Percentiles rank a stretch among this genome's conserved stretches.
Evolutionary conservation across 2,329 filamentous ascomycete genomes (phyloP).

Genomic region (Botrytis galanthina): DNA sequence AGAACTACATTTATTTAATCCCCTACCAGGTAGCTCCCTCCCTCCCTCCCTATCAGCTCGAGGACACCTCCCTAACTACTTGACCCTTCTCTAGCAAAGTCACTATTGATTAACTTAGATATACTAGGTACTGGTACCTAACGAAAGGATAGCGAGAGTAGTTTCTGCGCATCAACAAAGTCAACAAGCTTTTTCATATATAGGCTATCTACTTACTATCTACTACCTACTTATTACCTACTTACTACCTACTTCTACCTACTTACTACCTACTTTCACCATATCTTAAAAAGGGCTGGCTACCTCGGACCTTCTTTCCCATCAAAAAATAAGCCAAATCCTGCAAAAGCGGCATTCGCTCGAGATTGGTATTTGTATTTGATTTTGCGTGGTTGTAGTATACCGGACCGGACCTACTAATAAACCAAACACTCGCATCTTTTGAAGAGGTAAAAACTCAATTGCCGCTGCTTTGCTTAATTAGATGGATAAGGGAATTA

Average conservation of each 20-base stretch:
- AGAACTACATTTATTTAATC: not conserved
- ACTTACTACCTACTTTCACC: not conserved
- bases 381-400: not conserved
- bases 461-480: conserved; percentile 3
- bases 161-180: not conserved
- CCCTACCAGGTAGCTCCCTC: not conserved
- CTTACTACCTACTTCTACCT: too few species aligned
- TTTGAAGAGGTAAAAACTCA: conserved; percentile 3
- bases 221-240: too few species aligned
- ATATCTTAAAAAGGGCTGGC: not conserved
- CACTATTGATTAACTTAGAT: too few species aligned
- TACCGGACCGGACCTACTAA: too few species aligned
- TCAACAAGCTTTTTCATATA: not conserved
- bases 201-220: not conserved
- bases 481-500: not conserved
- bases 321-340: not conserved
- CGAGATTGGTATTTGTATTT: not conserved
- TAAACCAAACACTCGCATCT: not conserved
- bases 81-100: not conserved
- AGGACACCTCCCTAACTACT: not conserved
- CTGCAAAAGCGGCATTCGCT: conserved; percentile 9
- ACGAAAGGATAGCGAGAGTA: not conserved
- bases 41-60: not conserved
- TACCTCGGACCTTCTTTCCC: not conserved
- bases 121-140: not conserved